Evolutionary conservation across 2,329 filamentous ascomycete genomes (phyloP), one percentile per base, ranked within the genome.

Genomic region (Fonsecaea pugnacius): DNA sequence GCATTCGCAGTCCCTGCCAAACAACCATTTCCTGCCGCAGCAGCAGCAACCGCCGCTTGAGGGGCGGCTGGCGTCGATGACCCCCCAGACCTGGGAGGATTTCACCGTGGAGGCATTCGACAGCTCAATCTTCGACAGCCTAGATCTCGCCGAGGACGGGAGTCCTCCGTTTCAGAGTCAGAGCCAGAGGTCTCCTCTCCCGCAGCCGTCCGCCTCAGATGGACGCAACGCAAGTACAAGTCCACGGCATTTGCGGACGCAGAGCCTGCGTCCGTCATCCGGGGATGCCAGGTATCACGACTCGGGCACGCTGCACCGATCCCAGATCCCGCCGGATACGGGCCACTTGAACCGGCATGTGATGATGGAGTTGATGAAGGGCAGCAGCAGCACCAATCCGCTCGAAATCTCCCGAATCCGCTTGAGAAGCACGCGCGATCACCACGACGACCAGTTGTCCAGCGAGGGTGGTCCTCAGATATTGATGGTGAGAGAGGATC

Each of bases 281-380:
- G 40, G 27, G 4, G 50, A 35, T 43, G 38, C 14, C 24, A 27
- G 10, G 16, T 30, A 14, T 33, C 46, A 51, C 10, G 57, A 59
- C 46, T 14, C 43, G 4, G 36, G 46, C 33, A 36, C 9, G 21
- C 58, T 64, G 3, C 57, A 54, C 32, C 55, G 62, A 16, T 54
- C 57, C 32, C 57, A 64, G 12, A 27, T 60, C 12, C 57, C 57
- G 40, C 62, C 62, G 21, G 57, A 60, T 33, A 64, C 62, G 2
- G 57, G 62, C 4, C 62, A 64, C 48, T 36, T 64, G 30, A 64
- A 59, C 40, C 51, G 50, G 3, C 40, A 60, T 46, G 52, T 64
- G 6, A 38, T 64, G 18, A 21, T 24, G 14, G 30, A 30, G 12
- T 54, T 64, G 21, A 32, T 60, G 33, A 32, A 21, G 4, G 32